Evolutionary conservation across 345 rosid species (phyloP).

Genomic region (Trapa incisa): DNA sequence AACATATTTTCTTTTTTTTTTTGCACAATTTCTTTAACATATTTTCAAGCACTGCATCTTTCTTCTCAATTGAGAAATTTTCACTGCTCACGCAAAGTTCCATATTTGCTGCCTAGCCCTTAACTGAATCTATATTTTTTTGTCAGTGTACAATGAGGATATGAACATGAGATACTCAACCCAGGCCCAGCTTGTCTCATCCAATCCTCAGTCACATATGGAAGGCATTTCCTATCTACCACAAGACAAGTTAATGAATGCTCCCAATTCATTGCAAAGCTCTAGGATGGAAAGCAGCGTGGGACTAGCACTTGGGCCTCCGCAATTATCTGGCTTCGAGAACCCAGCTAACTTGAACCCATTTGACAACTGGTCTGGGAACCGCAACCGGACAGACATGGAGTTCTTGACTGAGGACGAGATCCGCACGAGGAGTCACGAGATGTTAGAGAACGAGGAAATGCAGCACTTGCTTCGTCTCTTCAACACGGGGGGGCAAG

Average conservation of each 20-base stretch:
- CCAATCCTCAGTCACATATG: slow-evolving; percentile 39
- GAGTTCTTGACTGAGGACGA: slow-evolving; percentile 85
- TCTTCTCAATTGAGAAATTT: not conserved
- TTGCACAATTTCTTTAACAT: not conserved
- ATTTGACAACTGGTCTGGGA: slow-evolving; percentile 72
- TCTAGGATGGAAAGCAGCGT: slow-evolving; percentile 32
- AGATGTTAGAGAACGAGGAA: slow-evolving; percentile 95
- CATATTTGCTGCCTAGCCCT: not conserved
- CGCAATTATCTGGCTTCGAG: slow-evolving; percentile 48
- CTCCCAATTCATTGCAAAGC: slow-evolving; percentile 34
- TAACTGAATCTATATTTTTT: slow-evolving; percentile 2
- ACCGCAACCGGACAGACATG: slow-evolving; percentile 54
- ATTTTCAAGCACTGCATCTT: not conserved
- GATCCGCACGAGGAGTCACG: slow-evolving; percentile 73
- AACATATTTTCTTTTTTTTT: not conserved
- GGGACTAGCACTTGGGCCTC: slow-evolving; percentile 66
- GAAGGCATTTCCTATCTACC: slow-evolving; percentile 25
- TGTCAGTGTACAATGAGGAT: slow-evolving; percentile 45
- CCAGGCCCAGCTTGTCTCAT: slow-evolving; percentile 39
- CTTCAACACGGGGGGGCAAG: slow-evolving; percentile 77
- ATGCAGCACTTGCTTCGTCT: slow-evolving; percentile 83
- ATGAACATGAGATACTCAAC: slow-evolving; percentile 32
- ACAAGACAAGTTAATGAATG: slow-evolving; percentile 34
- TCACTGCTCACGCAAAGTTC: not conserved
- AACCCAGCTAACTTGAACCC: slow-evolving; percentile 35